Evolutionary conservation across 306 rosid species (phyloP).

Genomic region (Sphenostylis stenocarpa): DNA sequence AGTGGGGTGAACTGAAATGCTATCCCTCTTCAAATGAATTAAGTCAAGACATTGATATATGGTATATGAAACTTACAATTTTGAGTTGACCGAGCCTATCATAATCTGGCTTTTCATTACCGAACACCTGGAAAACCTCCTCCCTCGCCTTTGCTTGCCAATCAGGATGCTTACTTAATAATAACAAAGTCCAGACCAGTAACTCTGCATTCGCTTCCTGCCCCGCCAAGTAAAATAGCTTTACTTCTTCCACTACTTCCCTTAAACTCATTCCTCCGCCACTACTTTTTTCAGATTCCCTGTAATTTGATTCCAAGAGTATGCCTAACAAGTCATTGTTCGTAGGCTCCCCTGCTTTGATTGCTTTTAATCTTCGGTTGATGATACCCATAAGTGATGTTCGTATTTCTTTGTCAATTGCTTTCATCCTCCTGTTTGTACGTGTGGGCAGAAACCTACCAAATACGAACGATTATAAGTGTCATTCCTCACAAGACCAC

Average conservation of each 20-base stretch:
- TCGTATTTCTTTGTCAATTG: constrained; percentile 43
- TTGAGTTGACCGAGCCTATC: constrained; percentile 42
- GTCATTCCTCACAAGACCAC: too few relatives aligned
- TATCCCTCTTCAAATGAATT: background rate
- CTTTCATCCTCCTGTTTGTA: constrained; percentile 47
- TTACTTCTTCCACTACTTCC: constrained; percentile 42
- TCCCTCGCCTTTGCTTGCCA: constrained; percentile 43
- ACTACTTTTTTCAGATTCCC: constrained; percentile 37
- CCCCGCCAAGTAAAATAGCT: constrained; percentile 42
- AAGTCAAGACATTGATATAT: background rate
- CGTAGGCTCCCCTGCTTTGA: constrained; percentile 39
- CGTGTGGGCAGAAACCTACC: constrained; percentile 41
- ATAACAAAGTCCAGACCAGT: constrained; percentile 39
- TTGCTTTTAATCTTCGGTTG: constrained; percentile 41
- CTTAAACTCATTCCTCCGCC: constrained; percentile 47
- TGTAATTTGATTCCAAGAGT: constrained; percentile 45
- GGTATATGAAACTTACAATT: constrained; percentile 28
- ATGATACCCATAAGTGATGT: constrained; percentile 35
- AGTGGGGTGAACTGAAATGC: background rate
- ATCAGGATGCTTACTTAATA: constrained; percentile 38
- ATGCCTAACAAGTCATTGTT: constrained; percentile 42
- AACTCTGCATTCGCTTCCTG: constrained; percentile 47
- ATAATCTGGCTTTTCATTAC: constrained; percentile 38
- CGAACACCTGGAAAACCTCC: constrained; percentile 39
- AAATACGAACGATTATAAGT: background rate